These are phyloP conservation scores for Candida patagonica DNA, from an alignment of 805 yeast species.

Conservation along the genomic window DNA sequence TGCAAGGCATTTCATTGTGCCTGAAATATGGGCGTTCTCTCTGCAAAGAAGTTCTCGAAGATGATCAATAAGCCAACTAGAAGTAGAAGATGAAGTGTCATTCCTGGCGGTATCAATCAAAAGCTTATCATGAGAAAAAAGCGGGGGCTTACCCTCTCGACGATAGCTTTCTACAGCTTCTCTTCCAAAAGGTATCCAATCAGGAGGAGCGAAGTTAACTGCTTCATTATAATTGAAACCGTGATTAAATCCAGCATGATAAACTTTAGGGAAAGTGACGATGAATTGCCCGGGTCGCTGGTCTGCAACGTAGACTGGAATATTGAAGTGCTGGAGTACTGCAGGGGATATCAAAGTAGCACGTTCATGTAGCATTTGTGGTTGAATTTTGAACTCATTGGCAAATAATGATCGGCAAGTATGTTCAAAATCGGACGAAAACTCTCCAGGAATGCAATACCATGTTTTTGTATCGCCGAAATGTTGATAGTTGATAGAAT, in stretches of 20 bases:
- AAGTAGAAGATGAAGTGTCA: constrained; percentile 14
- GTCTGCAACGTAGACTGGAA: constrained; percentile 44
- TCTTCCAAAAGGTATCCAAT: constrained; percentile 29
- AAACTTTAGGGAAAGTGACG: constrained; percentile 79
- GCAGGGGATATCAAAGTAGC: constrained; percentile 73
- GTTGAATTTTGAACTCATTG: constrained; percentile 73
- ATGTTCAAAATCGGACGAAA: constrained; percentile 55
- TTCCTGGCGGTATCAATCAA: constrained; percentile 17
- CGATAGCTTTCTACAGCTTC: constrained; percentile 24
- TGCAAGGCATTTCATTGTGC: background rate
- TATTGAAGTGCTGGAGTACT: constrained; percentile 36
- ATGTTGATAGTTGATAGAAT: constrained; percentile 88
- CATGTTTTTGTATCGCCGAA: constrained; percentile 83
- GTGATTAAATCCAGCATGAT: constrained; percentile 80
- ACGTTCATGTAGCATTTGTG: constrained; percentile 79
- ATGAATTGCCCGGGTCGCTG: constrained; percentile 77
- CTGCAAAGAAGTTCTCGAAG: constrained; percentile 12
- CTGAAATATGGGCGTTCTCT: constrained; percentile 2
- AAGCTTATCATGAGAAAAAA: constrained; percentile 30
- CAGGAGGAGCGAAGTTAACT: constrained; percentile 33
- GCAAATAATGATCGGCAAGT: constrained; percentile 62
- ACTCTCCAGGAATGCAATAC: constrained; percentile 78
- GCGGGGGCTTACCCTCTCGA: constrained; percentile 23
- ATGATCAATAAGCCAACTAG: constrained; percentile 16
- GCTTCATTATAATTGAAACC: constrained; percentile 56